Evolutionary conservation across 805 yeast genomes (phyloP), one percentile per base, ranked within the genome.

Genomic region (Blastobotrys attinorum): DNA sequence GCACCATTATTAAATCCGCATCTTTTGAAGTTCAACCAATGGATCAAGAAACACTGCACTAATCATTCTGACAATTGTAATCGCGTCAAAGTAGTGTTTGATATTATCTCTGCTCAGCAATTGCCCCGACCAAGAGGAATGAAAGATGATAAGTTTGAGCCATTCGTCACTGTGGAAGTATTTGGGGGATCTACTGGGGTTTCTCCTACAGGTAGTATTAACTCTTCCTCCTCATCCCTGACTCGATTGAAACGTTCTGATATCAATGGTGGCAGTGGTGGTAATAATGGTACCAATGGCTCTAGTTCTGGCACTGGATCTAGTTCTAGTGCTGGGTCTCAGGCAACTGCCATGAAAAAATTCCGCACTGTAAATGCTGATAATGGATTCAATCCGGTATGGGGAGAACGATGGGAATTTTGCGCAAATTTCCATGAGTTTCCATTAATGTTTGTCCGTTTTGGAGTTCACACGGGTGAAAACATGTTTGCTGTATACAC

Each of bases 331-430:
- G n/a, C n/a, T n/a, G n/a, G n/a, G n/a, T n/a, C n/a, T n/a, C 29
- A 7, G 7, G 34, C 43, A 10, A 39, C 41, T 7, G 47, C 46
- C 8, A 41, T 23, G 21, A 17, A n/a, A 27, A 35, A 39, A 21
- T 48, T 49, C 46, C 39, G 40, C 27, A 54, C 58, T 6, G 25
- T 17, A 1, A 46, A 50, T 13, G 35, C 20, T 4, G 53, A 76
- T 40, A 88, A 89, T 62, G 97, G 97, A 0, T 86, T 85, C 63
- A 87, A 84, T 56, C 97, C 97, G 0, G 62, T 72, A 4, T 90
- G 97, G 97, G 76, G 81, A 48, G 70, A 73, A 40, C 59, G 57
- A 3, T 71, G 79, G 47, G 72, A 73, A 48, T 63, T 76, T 2
- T 66, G 64, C 1, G 62, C 73, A 4, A 43, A 45, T 39, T 50